Evolutionary conservation across 1,139 yeast species (phyloP), one percentile per base, ranked within the genome.

Genomic region (Neolecta irregularis): DNA sequence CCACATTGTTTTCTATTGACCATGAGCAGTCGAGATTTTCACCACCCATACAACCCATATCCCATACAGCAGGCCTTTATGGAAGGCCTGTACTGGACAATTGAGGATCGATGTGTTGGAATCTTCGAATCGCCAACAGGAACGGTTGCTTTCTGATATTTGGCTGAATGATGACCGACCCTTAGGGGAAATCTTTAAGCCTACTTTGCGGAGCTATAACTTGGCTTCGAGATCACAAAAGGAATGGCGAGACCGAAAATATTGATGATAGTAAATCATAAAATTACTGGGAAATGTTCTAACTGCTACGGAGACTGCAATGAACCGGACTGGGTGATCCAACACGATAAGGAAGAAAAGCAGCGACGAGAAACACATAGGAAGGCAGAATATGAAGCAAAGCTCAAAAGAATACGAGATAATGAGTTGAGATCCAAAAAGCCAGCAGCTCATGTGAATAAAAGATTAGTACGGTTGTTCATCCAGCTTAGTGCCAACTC

Each of bases 71-170:
- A 65, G 24, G 69, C 75, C 45, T 67, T 85, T 43, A 85, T 85
- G 96, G 61, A 62, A 30, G 68, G 73, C 20, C 65, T 88, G 15
- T 77, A 77, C 49, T 68, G 67, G 18, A 66, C 81, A 2, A 61
- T 85, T 9, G 63, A 65, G 7, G 56, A 60, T 11, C 61, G 62
- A 20, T 39, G 41, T 7, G 43, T 85, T 2, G 94, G 93, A 0
- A 61, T 85, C 5, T 77, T 85, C 49, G 96, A 85, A 53, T 76
- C 92, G 44, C 96, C 98, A 0, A 85, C 98, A 0, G 98, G 96
- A 2, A 41, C 42, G 8, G 20, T 22, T 12, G 21, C 13, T n/a
- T 21, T 18, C n/a, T 4, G 7, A 9, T 26, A 18, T 11, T 28
- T 1, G 13, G 11, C 19, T 24, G 25, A 12, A 5, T 22, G 20